Conservation (phyloP, 2,329 filamentous ascomycete genomes). For the Endoconidiophora laricicola region DNA sequence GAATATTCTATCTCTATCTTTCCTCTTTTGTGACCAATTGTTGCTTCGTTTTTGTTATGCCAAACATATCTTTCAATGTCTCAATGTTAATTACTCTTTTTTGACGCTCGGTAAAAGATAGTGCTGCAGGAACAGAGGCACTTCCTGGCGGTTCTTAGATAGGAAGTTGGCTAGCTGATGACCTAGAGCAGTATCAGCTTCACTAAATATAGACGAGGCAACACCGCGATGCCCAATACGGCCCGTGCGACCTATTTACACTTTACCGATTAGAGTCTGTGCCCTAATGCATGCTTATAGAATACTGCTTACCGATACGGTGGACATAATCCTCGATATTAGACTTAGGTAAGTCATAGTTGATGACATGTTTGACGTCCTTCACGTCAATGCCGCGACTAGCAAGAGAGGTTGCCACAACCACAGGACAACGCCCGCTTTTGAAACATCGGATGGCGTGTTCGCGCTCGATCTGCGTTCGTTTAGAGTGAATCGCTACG, state of each 20-base stretch:
- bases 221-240: conserved; percentile 78
- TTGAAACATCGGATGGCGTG: conserved; percentile 80
- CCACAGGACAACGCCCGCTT: conserved; percentile 53
- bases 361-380: conserved; percentile 82
- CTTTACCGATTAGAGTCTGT: not conserved
- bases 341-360: conserved; percentile 67
- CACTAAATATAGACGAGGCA: conserved; percentile 79
- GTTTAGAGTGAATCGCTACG: conserved; percentile 75
- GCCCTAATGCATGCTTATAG: not conserved
- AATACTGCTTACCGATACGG: conserved; percentile 55
- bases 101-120: conserved; percentile 39
- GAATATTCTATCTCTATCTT: not conserved
- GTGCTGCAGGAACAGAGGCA: conserved; percentile 66
- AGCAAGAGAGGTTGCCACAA: conserved; percentile 74
- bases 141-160: conserved; percentile 56
- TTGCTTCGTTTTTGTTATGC: too few species aligned
- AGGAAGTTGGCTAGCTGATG: conserved; percentile 64
- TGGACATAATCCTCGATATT: conserved; percentile 83
- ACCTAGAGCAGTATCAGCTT: conserved; percentile 56
- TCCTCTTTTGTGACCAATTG: not conserved
- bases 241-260: conserved; percentile 59
- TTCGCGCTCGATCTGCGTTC: conserved; percentile 81
- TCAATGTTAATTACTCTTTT: not conserved
- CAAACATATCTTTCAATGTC: too few species aligned
- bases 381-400: conserved; percentile 79